phyloP scores from a whole-genome alignment of 495 filamentous ascomycete species.

The Haplographium delicatum region DNA sequence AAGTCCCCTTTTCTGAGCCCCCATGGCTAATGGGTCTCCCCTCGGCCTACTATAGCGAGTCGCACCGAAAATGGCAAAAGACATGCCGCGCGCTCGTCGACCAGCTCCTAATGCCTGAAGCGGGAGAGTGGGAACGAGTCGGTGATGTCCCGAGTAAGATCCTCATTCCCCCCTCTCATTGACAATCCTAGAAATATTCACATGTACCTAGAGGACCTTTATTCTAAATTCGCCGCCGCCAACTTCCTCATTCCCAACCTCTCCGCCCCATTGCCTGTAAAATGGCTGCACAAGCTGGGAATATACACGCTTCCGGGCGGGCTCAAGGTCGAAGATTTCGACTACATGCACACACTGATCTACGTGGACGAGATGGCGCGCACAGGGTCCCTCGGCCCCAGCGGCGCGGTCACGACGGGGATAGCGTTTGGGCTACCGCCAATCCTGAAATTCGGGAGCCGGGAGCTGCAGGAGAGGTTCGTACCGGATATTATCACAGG shows the following conservation, averaged over 20 bases:
- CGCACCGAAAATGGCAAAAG: slow-evolving; percentile 60
- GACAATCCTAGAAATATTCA: slow-evolving; percentile 42
- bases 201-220: slow-evolving; percentile 58
- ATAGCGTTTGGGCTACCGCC: slow-evolving; percentile 68
- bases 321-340: slow-evolving; percentile 68
- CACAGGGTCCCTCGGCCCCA: slow-evolving; percentile 57
- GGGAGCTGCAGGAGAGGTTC: slow-evolving; percentile 54
- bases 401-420: slow-evolving; percentile 57
- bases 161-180: slow-evolving; percentile 53
- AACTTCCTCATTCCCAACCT: slow-evolving; percentile 63
- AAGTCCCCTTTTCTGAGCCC: slow-evolving; percentile 73
- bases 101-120: slow-evolving; percentile 53
- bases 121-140: slow-evolving; percentile 60
- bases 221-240: slow-evolving; percentile 50
- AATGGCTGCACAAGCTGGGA: slow-evolving; percentile 58
- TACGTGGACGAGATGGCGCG: slow-evolving; percentile 65
- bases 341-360: slow-evolving; percentile 66
- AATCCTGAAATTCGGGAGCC: slow-evolving; percentile 60
- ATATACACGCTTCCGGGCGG: slow-evolving; percentile 60
- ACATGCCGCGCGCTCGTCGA: slow-evolving; percentile 59
- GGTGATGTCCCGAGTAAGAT: slow-evolving; percentile 45
- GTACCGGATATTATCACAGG: slow-evolving; percentile 64
- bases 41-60: slow-evolving; percentile 60
- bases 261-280: slow-evolving; percentile 60
- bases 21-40: slow-evolving; percentile 65